phyloP scores from a whole-genome alignment of 192 early-diverging fungal species.

The Coemansia umbellata region DNA sequence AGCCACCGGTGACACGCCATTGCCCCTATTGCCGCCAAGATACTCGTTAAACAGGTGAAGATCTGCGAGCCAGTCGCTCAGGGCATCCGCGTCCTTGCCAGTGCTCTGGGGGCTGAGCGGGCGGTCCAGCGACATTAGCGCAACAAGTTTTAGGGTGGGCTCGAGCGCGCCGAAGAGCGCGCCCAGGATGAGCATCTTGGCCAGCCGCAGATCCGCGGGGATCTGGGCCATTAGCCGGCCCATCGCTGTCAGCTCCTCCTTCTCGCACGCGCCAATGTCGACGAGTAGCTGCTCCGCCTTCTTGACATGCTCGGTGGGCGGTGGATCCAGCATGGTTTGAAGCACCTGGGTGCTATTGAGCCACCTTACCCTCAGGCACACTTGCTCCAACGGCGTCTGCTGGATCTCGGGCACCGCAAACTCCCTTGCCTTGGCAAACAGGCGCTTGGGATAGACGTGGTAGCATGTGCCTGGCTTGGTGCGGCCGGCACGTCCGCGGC shows the following conservation, averaged over 20 bases:
- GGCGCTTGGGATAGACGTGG: constrained; percentile 60
- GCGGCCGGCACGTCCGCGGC: constrained; percentile 83
- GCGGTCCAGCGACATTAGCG: constrained; percentile 51
- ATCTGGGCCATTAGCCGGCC: constrained; percentile 67
- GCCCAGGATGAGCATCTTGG: constrained; percentile 75
- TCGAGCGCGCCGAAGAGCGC: constrained; percentile 71
- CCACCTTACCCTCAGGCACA: constrained; percentile 67
- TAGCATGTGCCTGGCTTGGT: constrained; percentile 72
- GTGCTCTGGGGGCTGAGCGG: too few species aligned
- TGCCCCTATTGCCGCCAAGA: neutral
- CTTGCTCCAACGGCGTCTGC: constrained; percentile 78
- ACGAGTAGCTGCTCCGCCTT: constrained; percentile 58
- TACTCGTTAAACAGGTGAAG: constrained; percentile 52
- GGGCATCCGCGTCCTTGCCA: too few species aligned
- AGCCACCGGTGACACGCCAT: constrained; percentile 57
- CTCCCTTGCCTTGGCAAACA: constrained; percentile 58
- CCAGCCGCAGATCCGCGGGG: constrained; percentile 73
- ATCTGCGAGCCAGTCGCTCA: constrained; percentile 70
- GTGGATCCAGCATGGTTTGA: constrained; percentile 64
- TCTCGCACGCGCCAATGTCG: constrained; percentile 57
- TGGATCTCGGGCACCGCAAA: constrained; percentile 87
- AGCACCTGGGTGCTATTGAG: constrained; percentile 59
- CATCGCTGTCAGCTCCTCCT: constrained; percentile 59
- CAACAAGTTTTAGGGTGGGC: constrained; percentile 64
- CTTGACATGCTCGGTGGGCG: constrained; percentile 54